Evolutionary conservation across 2,329 filamentous ascomycete species (phyloP).

Genomic region (Exophiala sideris): DNA sequence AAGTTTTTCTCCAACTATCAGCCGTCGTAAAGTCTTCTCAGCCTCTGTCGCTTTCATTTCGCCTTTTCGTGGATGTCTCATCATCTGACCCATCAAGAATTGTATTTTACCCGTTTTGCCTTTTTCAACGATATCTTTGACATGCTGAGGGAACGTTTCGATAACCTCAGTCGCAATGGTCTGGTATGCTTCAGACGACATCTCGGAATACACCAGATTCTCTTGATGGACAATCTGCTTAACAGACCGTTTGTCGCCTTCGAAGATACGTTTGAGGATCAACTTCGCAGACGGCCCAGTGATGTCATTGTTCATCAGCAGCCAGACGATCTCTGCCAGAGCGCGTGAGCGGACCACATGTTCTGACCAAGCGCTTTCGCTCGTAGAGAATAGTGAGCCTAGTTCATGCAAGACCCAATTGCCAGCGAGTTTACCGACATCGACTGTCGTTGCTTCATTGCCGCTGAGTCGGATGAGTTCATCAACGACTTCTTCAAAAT

Average conservation of each 20-base stretch:
- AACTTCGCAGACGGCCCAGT: constrained; percentile 59
- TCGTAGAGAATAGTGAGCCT: constrained; percentile 59
- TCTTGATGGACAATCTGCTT: constrained; percentile 55
- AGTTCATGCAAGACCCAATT: constrained; percentile 75
- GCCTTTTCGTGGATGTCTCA: constrained; percentile 57
- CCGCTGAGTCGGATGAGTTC: constrained; percentile 32
- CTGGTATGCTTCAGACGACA: constrained; percentile 56
- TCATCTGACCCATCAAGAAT: constrained; percentile 68
- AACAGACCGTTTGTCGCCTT: constrained; percentile 48
- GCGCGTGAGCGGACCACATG: constrained; percentile 39
- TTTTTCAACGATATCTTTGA: constrained; percentile 57
- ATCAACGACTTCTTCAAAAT: constrained; percentile 57
- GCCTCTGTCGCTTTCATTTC: constrained; percentile 61
- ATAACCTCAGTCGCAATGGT: constrained; percentile 54
- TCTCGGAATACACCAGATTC: constrained; percentile 53
- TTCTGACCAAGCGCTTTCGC: constrained; percentile 45
- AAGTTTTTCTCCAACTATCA: constrained; percentile 5
- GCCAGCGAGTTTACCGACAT: constrained; percentile 50
- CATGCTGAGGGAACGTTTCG: constrained; percentile 54
- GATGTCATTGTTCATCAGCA: constrained; percentile 44
- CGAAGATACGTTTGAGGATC: constrained; percentile 55
- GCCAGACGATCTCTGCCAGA: constrained; percentile 46
- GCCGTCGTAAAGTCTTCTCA: constrained; percentile 46
- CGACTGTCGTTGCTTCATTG: constrained; percentile 29
- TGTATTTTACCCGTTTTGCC: constrained; percentile 63